Evolutionary conservation across 495 filamentous ascomycete genomes (phyloP), one percentile per base, ranked within the genome.

Genomic region (Podospora pseudopauciseta): DNA sequence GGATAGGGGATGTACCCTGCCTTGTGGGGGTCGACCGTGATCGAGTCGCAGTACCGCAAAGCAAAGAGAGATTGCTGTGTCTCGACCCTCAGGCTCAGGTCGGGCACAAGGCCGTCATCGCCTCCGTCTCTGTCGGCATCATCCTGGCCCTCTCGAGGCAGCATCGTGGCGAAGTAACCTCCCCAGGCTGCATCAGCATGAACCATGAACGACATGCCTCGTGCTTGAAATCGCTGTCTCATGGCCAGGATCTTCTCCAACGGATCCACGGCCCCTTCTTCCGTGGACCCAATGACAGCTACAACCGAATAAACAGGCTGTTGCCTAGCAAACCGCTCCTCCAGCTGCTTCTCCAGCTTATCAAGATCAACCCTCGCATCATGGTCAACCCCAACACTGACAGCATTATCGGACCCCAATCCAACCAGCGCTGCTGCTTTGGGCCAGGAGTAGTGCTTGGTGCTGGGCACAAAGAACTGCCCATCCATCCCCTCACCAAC

Each of bases 21-120:
- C 69, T 84, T 85, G 67, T 85, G 83, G 4, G 82, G 81, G 64
- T 86, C 82, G 23, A 84, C 77, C 0, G 83, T 84, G 58, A 84
- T 77, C 7, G 77, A 80, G 66, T 84, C 80, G 18, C 76, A 78
- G 54, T 72, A 63, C 19, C 74, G 69, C 61, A 82, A 63, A 3
- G 71, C 73, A 18, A 70, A 71, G 2, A 84, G 72, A 23, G 83
- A 74, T 54, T 78, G 72, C 64, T 75, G 68, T 9, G 81, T 82
- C n/a, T 79, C 65, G 6, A 71, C 60, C 64, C 72, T 65, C 19
- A 84, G 68, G 19, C 64, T 63, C 28, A 77, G 56, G 23, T 74
- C 70, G 11, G 78, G 77, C 1, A 80, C 80, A 53, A 74, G 75
- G 4, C 76, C 75, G 58, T 73, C 76, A 2, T 30, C 64, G 58